phyloP scores from a whole-genome alignment of 192 early-diverging fungal genomes.

The Coemansia sp. region DNA sequence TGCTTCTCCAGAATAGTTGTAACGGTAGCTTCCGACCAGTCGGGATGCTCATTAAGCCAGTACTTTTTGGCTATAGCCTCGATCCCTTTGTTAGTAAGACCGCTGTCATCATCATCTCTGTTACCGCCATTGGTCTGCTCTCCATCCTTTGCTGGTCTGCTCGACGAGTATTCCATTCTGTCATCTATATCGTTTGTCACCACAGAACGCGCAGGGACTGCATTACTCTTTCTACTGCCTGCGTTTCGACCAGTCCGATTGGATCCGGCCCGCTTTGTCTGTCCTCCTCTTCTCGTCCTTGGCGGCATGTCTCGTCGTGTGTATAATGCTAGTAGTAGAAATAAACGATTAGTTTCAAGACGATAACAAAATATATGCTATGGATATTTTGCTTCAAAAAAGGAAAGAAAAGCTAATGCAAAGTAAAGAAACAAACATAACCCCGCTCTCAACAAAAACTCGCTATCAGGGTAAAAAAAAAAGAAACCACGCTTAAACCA shows the following conservation, averaged over 20 bases:
- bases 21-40: slow-evolving; percentile 16
- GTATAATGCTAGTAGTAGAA: not conserved
- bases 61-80: slow-evolving; percentile 12
- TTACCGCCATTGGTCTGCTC: not conserved
- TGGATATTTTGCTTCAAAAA: not conserved
- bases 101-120: not conserved
- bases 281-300: not conserved
- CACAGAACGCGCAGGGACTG: not conserved
- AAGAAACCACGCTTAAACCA: no score
- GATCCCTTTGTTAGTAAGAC: not conserved
- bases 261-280: not conserved
- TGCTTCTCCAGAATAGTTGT: slow-evolving; percentile 5
- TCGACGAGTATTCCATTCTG: not conserved
- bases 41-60: slow-evolving; percentile 14
- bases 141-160: not conserved
- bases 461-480: no score
- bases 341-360: not conserved
- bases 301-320: not conserved
- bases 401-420: no score
- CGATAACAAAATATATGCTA: not conserved
- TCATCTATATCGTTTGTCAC: not conserved
- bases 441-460: no score
- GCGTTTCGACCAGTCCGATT: not conserved
- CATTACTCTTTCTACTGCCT: not conserved
- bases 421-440: no score